Conservation (phyloP, 23 red algal genomes). For the Gracilaria caudata region DNA sequence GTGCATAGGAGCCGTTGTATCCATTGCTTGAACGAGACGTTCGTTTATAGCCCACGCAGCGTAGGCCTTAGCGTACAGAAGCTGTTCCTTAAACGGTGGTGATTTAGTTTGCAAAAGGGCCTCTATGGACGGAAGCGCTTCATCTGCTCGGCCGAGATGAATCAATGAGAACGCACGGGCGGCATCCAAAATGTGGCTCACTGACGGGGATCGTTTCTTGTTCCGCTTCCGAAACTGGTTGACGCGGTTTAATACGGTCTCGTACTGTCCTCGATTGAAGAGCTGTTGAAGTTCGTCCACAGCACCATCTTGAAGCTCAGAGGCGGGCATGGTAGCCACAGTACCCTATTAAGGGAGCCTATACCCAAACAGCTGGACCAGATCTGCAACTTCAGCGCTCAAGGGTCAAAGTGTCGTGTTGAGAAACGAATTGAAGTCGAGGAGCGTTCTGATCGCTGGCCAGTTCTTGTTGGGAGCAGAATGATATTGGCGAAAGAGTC, state of each 20-base stretch:
- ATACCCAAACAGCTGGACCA: not conserved
- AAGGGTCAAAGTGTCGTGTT: too few relatives aligned
- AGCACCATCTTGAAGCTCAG: not conserved
- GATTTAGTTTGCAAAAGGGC: not conserved
- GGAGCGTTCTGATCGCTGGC: too few relatives aligned
- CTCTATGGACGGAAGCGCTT: constrained; percentile 23
- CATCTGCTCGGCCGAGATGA: constrained; percentile 26
- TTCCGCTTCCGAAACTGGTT: constrained; percentile 61
- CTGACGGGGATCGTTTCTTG: not conserved
- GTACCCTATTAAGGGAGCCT: not conserved
- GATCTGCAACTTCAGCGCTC: not conserved
- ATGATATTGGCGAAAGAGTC: too few relatives aligned
- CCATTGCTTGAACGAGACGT: constrained; percentile 1
- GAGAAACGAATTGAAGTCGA: too few relatives aligned
- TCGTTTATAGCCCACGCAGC: constrained; percentile 48
- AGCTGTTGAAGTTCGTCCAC: constrained; percentile 58
- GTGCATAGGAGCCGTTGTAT: not conserved
- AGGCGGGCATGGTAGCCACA: not conserved
- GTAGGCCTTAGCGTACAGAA: constrained; percentile 38
- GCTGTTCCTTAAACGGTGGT: constrained; percentile 11
- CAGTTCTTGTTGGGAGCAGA: not conserved
- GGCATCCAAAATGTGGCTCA: constrained; percentile 18
- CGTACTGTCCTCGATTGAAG: constrained; percentile 49
- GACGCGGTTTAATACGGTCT: constrained; percentile 18
- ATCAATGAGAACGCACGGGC: constrained; percentile 45